Conservation (phyloP, 176 grass and related monocot genomes). For the Cenchrus purpureus region DNA sequence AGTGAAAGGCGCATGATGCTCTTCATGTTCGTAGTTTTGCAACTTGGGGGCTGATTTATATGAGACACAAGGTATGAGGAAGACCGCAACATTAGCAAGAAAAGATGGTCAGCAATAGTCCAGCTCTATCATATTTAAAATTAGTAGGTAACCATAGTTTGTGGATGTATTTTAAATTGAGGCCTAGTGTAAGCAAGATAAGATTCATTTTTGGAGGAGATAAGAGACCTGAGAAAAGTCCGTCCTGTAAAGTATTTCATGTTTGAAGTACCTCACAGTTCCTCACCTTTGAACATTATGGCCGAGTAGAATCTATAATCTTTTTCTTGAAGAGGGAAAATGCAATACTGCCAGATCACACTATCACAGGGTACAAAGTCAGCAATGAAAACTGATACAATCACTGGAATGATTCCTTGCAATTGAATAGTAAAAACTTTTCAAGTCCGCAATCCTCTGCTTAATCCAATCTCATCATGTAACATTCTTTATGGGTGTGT, state of each 20-base stretch:
- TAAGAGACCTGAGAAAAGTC: not conserved
- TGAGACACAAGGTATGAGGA: not conserved
- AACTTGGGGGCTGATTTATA: not conserved
- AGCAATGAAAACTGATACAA: not conserved
- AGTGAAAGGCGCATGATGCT: not conserved
- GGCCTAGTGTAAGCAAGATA: not conserved
- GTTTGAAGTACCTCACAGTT: not conserved
- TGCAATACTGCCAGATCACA: not conserved
- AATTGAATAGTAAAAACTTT: no score
- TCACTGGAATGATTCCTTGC: no score
- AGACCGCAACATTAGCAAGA: not conserved
- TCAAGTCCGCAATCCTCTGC: no score
- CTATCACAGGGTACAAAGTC: not conserved
- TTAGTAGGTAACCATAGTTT: not conserved
- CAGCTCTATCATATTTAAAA: not conserved
- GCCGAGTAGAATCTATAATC: not conserved
- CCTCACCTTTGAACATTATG: not conserved
- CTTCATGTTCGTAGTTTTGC: not conserved
- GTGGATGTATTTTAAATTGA: no score
- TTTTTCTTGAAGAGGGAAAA: not conserved
- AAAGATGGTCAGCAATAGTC: not conserved
- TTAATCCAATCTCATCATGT: no score
- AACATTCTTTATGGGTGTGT: not conserved
- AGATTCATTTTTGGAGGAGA: not conserved
- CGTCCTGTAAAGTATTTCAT: not conserved